Evolutionary conservation across 306 rosid species (phyloP).

Genomic region (Cicer judaicum): DNA sequence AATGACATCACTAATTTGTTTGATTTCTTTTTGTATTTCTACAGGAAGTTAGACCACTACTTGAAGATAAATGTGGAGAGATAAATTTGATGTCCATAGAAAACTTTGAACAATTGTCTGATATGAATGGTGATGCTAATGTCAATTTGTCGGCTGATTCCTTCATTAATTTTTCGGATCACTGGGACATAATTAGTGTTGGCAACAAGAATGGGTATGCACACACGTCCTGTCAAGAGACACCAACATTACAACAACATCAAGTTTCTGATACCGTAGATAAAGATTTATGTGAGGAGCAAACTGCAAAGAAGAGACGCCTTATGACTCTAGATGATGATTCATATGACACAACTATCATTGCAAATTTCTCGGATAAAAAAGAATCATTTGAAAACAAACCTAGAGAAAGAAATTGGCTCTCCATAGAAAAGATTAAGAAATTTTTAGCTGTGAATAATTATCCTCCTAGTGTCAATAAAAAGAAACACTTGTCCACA

Average conservation of each 20-base stretch:
- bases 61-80: conserved; percentile 43
- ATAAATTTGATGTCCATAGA: conserved; percentile 27
- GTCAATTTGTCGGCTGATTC: conserved; percentile 30
- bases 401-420: too few species aligned
- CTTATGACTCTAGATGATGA: not conserved
- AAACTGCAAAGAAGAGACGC: conserved; percentile 46
- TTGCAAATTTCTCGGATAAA: too few species aligned
- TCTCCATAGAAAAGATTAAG: too few species aligned
- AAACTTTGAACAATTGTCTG: conserved; percentile 22
- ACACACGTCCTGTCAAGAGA: not conserved
- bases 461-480: too few species aligned
- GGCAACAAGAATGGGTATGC: not conserved
- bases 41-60: conserved; percentile 58
- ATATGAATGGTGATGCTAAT: conserved; percentile 44
- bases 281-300: conserved; percentile 41
- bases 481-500: too few species aligned
- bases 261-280: too few species aligned
- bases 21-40: not conserved
- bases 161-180: not conserved
- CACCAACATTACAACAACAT: not conserved
- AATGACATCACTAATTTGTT: conserved; percentile 20
- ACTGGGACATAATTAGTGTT: not conserved
- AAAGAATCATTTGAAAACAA: too few species aligned
- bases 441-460: too few species aligned
- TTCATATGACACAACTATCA: not conserved